Evolutionary conservation across 352 stramenopile species (phyloP), one percentile per base, ranked within the genome.

Genomic region (Blastocystis sp.): DNA sequence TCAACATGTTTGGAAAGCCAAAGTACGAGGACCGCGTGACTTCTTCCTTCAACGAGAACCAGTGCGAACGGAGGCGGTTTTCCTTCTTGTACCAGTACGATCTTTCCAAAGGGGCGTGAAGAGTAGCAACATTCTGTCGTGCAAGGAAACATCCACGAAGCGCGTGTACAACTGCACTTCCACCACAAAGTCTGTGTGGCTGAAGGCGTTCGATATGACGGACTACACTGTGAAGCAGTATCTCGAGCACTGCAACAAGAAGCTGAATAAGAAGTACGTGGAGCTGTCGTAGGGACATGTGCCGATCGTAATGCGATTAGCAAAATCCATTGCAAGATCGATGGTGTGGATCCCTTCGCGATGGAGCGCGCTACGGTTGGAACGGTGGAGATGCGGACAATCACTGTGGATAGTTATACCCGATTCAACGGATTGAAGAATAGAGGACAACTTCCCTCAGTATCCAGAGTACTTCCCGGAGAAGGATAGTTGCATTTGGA

Each of bases 81-180:
- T 84, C 74, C 11, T 84, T 59, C 66, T 70, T 84, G 24, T 64
- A 84, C 34, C 74, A 84, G 74, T 84, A 70, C 2, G 14, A n/a
- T n/a, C 43, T 42, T 9, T 61, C n/a, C 1, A 42, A 34, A 34
- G 1, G 9, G n/a, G 2, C 54, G 6, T 84, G 11, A 84, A 57
- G 0, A 7, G 6, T 69, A 84, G 74, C 38, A 84, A 84, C 24
- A 59, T 69, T 17, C 45, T 84, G 2, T 69, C 65, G 42, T 84
- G 74, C 52, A 57, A 66, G 40, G 66, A 84, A 69, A 84, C 74
- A 1, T n/a, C 10, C 28, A 59, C 43, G 4, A 84, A 84, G 48
- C 48, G 48, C 17, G 38, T 59, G 9, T 84, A 21, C 19, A 2
- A 69, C 14, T 84, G 74, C 38, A 59, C 52, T 11, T 84, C 74